A percentile compares a stretch with the other conserved stretches of the same genome.
Evolutionary conservation across 2,329 filamentous ascomycete genomes (phyloP).

Genomic region (Cryphonectria naterciae): DNA sequence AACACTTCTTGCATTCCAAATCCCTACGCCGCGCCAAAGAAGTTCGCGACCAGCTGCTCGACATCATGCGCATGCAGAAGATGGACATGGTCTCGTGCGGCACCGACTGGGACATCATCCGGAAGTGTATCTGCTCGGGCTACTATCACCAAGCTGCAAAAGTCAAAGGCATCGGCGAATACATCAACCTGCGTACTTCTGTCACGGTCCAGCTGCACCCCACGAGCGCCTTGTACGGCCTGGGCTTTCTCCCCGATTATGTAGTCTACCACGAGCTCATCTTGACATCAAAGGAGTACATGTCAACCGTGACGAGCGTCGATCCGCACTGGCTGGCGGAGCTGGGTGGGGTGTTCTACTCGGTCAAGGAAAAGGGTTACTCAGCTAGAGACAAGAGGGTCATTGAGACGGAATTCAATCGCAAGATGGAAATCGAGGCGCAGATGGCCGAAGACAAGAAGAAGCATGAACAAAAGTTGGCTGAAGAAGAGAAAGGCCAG

Average conservation of each 20-base stretch:
- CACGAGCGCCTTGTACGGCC: conserved; percentile 88
- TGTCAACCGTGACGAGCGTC: conserved; percentile 94
- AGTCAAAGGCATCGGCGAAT: conserved; percentile 95
- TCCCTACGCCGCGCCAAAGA: conserved; percentile 89
- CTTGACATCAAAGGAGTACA: conserved; percentile 95
- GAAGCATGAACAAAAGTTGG: conserved; percentile 61
- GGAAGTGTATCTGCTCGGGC: conserved; percentile 94
- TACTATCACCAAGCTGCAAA: conserved; percentile 98
- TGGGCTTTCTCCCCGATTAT: conserved; percentile 93
- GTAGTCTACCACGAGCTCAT: conserved; percentile 98
- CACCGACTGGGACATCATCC: conserved; percentile 94
- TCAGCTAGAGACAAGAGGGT: conserved; percentile 83
- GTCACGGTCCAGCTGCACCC: conserved; percentile 94
- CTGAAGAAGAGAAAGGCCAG: conserved; percentile 54
- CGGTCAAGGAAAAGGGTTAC: conserved; percentile 96
- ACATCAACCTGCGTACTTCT: conserved; percentile 92
- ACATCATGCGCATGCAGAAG: conserved; percentile 93
- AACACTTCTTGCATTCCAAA: conserved; percentile 95
- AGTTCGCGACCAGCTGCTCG: conserved; percentile 88
- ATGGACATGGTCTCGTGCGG: conserved; percentile 87
- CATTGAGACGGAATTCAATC: conserved; percentile 89
- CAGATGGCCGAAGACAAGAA: conserved; percentile 89
- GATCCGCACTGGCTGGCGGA: conserved; percentile 98
- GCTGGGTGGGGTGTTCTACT: conserved; percentile 95
- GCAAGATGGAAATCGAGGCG: conserved; percentile 88